Base-by-base conservation (phyloP, 1,284 basidiomycete genomes). In the Naganishia sp. region DNA sequence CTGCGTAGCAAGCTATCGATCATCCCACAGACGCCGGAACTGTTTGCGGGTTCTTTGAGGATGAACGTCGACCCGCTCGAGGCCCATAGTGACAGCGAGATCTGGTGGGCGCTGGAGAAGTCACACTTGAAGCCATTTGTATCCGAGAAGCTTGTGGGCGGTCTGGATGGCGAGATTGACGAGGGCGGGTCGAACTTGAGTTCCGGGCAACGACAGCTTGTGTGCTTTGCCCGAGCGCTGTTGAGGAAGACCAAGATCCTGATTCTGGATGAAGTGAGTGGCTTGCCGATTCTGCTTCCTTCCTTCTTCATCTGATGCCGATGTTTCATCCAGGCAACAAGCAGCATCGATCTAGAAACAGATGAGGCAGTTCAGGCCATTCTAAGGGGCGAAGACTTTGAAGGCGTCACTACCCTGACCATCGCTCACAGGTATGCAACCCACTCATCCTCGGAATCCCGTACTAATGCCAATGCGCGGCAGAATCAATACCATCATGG, bases 401-500 rank as follows among this genome's bases (percentile, higher is more conserved):
- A 75, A 43, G 80, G 76, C 43, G 86, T 90, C 18, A 92, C 91
- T 6, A 91, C 92, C 65, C 80, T 94, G 65, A 93, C 90, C 9
- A 91, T 93, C 71, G 90, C 90, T 86, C 89, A 81, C 55, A 25
- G 67, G 56, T 57, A 23, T 23, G 55, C 48, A n/a, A 16, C 39
- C 2, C 42, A 6, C 21, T 10, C 7, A 31, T 9, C 33, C 16
- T 18, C 15, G 31, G 6, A 16, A 28, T 53, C 9, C 36, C 15
- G 15, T 18, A 3, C 33, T 54, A 15, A n/a, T 3, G 15, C 44
- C 6, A 6, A 16, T 43, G 16, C 21, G 81, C 23, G 92, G 94
- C 77, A 86, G 92, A 1, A 81, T 96, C 64, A 92, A 94, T 75
- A 96, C 94, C 3, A 94, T 97, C 73, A 85, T 95, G 67, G 88